A percentile compares a stretch with the other conserved stretches of the same genome.
Conservation (phyloP, 148 eudicot species). For the Chenopodium formosanum region DNA sequence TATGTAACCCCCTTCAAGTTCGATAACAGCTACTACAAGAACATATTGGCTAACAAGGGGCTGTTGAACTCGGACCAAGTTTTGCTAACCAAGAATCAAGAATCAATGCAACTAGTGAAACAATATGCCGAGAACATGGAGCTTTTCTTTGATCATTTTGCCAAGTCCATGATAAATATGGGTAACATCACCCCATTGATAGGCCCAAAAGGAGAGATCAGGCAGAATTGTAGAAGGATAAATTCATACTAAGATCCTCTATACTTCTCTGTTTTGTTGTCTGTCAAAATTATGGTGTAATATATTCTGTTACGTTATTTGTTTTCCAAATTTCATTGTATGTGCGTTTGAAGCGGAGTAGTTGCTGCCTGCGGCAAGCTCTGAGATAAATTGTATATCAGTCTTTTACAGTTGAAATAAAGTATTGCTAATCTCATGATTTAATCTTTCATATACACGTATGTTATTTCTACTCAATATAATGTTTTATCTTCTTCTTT, state of each 20-base stretch:
- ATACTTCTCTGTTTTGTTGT: not conserved
- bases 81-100: conserved; percentile 37
- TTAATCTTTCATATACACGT: not conserved
- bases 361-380: not conserved
- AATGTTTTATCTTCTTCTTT: no score
- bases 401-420: not conserved
- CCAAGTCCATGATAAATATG: conserved; percentile 76
- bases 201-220: conserved; percentile 56
- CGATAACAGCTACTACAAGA: conserved; percentile 58
- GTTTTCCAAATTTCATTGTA: not conserved
- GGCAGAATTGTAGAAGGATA: conserved; percentile 71
- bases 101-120: conserved; percentile 44
- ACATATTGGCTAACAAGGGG: conserved; percentile 44
- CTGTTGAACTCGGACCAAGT: conserved; percentile 60
- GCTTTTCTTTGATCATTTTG: conserved; percentile 74
- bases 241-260: conserved; percentile 22
- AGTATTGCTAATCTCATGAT: not conserved
- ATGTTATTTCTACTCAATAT: no score
- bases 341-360: not conserved
- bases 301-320: not conserved
- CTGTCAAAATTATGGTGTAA: not conserved
- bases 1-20: conserved; percentile 40
- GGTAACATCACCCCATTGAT: conserved; percentile 74
- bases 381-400: not conserved
- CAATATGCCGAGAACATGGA: conserved; percentile 45